Conservation (phyloP, 169 alveolate species). For the Besnoitia besnoiti region DNA sequence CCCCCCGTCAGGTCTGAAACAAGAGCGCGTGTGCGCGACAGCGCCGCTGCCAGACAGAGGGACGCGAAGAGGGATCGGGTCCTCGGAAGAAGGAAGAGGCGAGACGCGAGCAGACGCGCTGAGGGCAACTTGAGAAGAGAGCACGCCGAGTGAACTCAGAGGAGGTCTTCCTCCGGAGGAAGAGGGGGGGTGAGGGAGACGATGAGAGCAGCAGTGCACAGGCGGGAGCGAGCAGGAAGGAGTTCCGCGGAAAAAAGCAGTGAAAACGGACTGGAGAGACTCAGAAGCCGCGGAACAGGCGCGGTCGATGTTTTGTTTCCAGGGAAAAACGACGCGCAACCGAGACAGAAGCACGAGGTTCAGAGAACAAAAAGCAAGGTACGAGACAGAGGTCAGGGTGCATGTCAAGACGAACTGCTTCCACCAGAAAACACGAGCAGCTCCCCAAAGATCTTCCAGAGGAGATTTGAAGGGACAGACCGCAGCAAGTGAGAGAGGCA, state of each 20-base stretch:
- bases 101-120: neutral
- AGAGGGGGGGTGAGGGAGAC: neutral
- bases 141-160: neutral
- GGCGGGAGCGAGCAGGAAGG: neutral
- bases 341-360: too few relatives aligned
- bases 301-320: neutral
- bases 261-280: neutral
- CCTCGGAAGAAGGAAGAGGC: neutral
- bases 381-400: too few relatives aligned
- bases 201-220: neutral
- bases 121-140: neutral
- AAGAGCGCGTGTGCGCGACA: too few relatives aligned
- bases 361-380: too few relatives aligned
- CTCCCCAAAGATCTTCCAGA: neutral
- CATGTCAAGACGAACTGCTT: neutral
- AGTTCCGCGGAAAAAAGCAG: neutral
- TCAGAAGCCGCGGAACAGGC: neutral
- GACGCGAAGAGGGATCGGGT: neutral
- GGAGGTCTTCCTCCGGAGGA: neutral
- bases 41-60: too few relatives aligned
- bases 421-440: neutral
- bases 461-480: neutral
- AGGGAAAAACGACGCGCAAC: too few relatives aligned
- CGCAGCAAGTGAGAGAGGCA: neutral
- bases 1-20: too few relatives aligned